A percentile compares a stretch with the other conserved stretches of the same genome.
Conservation (phyloP, 2,329 filamentous ascomycete species). For the Alternaria alternata region DNA sequence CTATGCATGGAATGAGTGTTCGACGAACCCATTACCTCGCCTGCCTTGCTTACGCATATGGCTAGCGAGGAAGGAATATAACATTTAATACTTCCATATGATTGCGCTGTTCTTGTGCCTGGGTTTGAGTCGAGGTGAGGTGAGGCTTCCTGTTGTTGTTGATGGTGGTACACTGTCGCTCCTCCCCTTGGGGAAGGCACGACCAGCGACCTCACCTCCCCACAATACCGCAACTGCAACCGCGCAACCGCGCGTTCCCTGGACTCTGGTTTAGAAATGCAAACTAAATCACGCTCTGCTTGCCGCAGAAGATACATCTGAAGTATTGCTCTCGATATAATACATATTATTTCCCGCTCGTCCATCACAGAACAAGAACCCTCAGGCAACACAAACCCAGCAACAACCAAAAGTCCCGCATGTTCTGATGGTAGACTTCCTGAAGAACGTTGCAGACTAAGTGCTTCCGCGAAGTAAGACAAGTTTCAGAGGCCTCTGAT, state of each 20-base stretch:
- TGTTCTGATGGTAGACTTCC: neutral
- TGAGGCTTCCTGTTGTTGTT: neutral
- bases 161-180: neutral
- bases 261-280: too few species aligned
- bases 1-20: conserved; percentile 28
- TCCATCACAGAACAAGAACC: neutral
- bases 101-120: neutral
- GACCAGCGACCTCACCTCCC: neutral
- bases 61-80: conserved; percentile 16
- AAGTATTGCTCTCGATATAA: neutral
- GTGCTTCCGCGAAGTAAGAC: neutral
- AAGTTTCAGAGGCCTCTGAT: neutral
- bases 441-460: neutral
- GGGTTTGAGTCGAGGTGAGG: neutral
- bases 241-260: neutral
- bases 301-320: neutral
- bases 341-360: neutral
- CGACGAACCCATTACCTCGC: conserved; percentile 26
- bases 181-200: neutral
- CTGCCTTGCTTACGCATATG: conserved; percentile 16
- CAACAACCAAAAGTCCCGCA: neutral
- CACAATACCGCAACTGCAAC: too few species aligned
- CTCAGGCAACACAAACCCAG: neutral
- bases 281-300: too few species aligned
- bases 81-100: conserved; percentile 19